phyloP scores from a whole-genome alignment of 306 rosid species.

The Cucurbita pepo region DNA sequence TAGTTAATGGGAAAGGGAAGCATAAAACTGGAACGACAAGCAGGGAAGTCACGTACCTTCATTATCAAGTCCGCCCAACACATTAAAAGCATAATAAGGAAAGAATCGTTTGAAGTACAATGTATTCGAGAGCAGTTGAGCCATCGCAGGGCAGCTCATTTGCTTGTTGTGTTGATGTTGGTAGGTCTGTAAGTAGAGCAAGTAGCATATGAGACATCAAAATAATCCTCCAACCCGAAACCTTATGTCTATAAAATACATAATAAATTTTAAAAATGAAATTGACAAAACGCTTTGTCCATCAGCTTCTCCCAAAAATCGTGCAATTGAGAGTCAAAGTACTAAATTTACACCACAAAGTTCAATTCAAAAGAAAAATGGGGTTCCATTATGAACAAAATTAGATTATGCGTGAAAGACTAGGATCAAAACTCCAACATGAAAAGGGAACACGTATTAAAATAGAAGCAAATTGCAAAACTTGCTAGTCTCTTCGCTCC shows the following conservation, averaged over 20 bases:
- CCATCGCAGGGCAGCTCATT: conserved; percentile 99
- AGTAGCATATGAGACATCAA: not conserved
- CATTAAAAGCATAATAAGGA: conserved; percentile 89
- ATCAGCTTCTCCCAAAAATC: not conserved
- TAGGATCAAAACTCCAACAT: not conserved
- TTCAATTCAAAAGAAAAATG: not conserved
- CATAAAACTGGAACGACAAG: conserved; percentile 8
- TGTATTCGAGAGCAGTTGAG: conserved; percentile 85
- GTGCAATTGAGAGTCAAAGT: not conserved
- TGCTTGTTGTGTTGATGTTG: conserved; percentile 97
- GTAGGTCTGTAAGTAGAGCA: conserved; percentile 34
- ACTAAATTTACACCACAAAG: not conserved
- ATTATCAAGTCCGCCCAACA: conserved; percentile 84
- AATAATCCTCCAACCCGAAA: not conserved
- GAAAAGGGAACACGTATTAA: not conserved
- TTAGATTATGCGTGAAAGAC: not conserved
- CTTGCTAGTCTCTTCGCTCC: not conserved
- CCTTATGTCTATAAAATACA: not conserved
- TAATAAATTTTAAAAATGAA: not conserved
- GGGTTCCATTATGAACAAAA: not conserved
- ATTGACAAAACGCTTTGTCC: not conserved
- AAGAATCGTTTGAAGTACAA: conserved; percentile 94
- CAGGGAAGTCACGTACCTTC: conserved; percentile 49
- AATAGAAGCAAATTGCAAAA: not conserved
- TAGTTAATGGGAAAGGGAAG: not conserved